These are phyloP conservation scores for Aulographum hederae DNA, from an alignment of 2,329 filamentous ascomycete genomes.

Conservation along the genomic window DNA sequence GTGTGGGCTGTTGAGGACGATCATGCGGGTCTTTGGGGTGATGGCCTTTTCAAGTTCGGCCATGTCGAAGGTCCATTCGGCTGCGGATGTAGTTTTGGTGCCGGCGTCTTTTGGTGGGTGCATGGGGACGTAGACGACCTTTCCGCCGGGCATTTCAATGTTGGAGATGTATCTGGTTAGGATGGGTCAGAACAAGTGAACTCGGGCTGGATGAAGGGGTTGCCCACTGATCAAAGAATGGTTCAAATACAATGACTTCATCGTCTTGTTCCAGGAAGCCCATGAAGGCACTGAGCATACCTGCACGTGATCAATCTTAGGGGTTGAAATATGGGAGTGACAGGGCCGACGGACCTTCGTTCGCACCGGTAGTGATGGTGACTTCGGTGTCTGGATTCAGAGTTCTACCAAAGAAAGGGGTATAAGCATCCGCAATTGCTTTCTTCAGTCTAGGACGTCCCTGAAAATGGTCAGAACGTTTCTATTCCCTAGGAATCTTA, in stretches of 20 bases:
- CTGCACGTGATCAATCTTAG: conserved; percentile 13
- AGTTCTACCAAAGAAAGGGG: conserved; percentile 65
- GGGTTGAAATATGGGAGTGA: not conserved
- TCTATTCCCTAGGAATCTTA: not conserved
- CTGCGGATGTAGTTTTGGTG: conserved; percentile 62
- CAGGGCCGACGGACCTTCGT: conserved; percentile 44
- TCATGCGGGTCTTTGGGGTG: conserved; percentile 82
- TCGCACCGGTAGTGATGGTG: conserved; percentile 81
- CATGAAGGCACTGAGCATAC: conserved; percentile 97
- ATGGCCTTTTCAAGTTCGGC: conserved; percentile 65
- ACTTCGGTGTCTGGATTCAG: conserved; percentile 84
- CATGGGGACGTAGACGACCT: conserved; percentile 87
- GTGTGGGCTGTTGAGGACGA: conserved; percentile 77
- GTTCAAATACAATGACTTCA: conserved; percentile 95
- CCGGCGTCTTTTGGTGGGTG: conserved; percentile 71
- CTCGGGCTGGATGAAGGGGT: no score
- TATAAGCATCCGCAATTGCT: conserved; percentile 84
- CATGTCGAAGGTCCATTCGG: conserved; percentile 79
- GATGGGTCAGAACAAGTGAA: not conserved
- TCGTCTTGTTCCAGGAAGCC: conserved; percentile 86
- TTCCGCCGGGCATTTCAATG: conserved; percentile 94
- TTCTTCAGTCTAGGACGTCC: conserved; percentile 82
- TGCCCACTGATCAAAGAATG: conserved; percentile 84
- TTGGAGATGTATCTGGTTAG: conserved; percentile 66
- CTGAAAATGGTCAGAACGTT: conserved; percentile 13